Evolutionary conservation across 2,329 filamentous ascomycete species (phyloP).

Genomic region (Fusarium sp.): DNA sequence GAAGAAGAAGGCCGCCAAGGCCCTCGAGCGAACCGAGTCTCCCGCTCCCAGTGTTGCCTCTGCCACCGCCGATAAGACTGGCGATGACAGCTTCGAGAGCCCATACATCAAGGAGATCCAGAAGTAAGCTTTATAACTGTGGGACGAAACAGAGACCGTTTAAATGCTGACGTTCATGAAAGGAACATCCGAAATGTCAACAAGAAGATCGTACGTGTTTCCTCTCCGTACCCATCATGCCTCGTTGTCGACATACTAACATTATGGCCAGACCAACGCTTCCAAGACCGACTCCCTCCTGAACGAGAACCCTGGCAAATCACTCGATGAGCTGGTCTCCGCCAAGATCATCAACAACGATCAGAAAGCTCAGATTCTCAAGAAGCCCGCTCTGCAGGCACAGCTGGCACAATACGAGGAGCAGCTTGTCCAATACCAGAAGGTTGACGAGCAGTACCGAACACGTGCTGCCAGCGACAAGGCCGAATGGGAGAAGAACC

Average conservation of each 20-base stretch:
- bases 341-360: slow-evolving; percentile 84
- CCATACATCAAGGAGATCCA: slow-evolving; percentile 89
- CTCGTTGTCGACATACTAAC: slow-evolving; percentile 39
- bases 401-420: slow-evolving; percentile 81
- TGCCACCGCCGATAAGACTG: slow-evolving; percentile 65
- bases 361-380: slow-evolving; percentile 82
- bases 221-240: slow-evolving; percentile 28
- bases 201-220: slow-evolving; percentile 88
- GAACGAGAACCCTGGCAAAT: slow-evolving; percentile 77
- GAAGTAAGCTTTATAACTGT: slow-evolving; percentile 73
- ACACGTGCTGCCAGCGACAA: slow-evolving; percentile 71
- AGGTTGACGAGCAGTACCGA: slow-evolving; percentile 81
- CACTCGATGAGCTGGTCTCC: slow-evolving; percentile 80
- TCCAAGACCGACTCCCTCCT: slow-evolving; percentile 81
- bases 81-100: slow-evolving; percentile 76
- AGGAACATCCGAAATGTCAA: slow-evolving; percentile 92
- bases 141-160: neutral
- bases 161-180: slow-evolving; percentile 39
- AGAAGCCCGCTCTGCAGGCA: slow-evolving; percentile 80
- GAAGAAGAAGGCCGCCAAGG: slow-evolving; percentile 76
- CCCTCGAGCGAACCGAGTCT: slow-evolving; percentile 67
- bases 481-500: slow-evolving; percentile 71
- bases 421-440: slow-evolving; percentile 81
- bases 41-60: slow-evolving; percentile 66
- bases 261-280: slow-evolving; percentile 70